These are phyloP conservation scores for Rosa chinensis DNA, from an alignment of 306 rosid species.

Conservation along the genomic window DNA sequence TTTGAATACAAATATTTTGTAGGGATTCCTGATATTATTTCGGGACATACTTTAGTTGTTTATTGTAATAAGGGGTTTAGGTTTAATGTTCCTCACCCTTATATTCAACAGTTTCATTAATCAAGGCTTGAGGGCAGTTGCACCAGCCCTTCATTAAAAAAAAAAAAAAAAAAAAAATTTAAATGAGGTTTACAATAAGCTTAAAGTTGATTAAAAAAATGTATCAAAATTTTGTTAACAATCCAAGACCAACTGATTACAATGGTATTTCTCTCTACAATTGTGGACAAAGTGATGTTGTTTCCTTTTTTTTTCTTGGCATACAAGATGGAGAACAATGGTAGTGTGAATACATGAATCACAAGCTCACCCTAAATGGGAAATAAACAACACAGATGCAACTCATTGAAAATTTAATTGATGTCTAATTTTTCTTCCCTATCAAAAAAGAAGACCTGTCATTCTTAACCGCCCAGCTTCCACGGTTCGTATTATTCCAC, in stretches of 20 bases:
- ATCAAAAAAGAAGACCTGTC: neutral
- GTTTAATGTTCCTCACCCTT: too few relatives aligned
- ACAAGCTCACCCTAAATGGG: neutral
- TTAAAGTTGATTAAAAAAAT: neutral
- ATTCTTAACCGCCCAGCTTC: neutral
- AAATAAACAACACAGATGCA: neutral
- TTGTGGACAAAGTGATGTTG: neutral
- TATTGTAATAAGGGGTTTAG: too few relatives aligned
- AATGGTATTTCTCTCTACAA: neutral
- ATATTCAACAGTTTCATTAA: too few relatives aligned
- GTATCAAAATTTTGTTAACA: too few relatives aligned
- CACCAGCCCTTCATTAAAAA: neutral
- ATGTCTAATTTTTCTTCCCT: neutral
- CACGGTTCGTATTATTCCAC: neutral
- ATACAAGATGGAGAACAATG: neutral
- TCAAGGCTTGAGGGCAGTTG: neutral
- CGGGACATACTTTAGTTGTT: too few relatives aligned
- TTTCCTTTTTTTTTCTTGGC: neutral
- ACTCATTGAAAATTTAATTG: neutral
- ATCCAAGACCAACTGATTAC: neutral
- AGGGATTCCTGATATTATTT: too few relatives aligned
- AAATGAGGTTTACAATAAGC: neutral
- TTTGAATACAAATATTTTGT: too few relatives aligned
- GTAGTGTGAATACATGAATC: neutral
- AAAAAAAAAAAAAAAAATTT: too few relatives aligned